Base-by-base conservation (phyloP, 2,329 filamentous ascomycete genomes). In the Stemphylium beticola region DNA sequence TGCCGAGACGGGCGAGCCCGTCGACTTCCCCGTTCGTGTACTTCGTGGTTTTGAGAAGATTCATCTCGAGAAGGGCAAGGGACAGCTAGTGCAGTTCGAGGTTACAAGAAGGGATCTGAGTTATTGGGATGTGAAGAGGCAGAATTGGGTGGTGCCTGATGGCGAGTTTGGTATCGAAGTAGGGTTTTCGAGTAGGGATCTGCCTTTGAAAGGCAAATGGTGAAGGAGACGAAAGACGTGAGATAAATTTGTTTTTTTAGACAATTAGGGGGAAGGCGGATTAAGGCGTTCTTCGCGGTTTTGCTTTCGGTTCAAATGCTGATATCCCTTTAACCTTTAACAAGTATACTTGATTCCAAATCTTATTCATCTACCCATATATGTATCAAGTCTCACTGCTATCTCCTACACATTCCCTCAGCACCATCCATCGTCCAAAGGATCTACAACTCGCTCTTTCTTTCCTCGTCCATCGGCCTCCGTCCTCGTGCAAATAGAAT, bases 1-100 rank as follows among this genome's bases (percentile, higher is more conserved):
- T 45, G 61, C 67, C 0, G 74, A 75, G 47, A 78, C 78, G 11
- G 72, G 75, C 7, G 77, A 81, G 50, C 38, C 61, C n/a, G 79
- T 81, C 18, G 87, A 91, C 24, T 92, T 91, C 42, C 75, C 75
- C 0, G 67, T 75, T 4, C 55, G 68, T 2, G 73, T 76, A 14
- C 61, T 82, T 4, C 64, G 79, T 4, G 74, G 70, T 1, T 82
- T 79, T 42, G 77, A 79, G 17, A 82, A 81, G 58, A 37, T 79
- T 7, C 45, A 66, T 12, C 50, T 80, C 0, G 60, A 66, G 11
- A 52, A 61, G 42, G 49, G 65, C 20, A 63, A 61, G 18, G 60
- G 57, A 10, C 45, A 65, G 45, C 47, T 53, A 26, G 75, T 78
- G 0, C 55, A 53, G 18, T 77, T 80, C 41, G 65, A 74, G 17